These are phyloP conservation scores for Oxyria digyna DNA, from an alignment of 148 eudicot genomes.

Conservation along the genomic window DNA sequence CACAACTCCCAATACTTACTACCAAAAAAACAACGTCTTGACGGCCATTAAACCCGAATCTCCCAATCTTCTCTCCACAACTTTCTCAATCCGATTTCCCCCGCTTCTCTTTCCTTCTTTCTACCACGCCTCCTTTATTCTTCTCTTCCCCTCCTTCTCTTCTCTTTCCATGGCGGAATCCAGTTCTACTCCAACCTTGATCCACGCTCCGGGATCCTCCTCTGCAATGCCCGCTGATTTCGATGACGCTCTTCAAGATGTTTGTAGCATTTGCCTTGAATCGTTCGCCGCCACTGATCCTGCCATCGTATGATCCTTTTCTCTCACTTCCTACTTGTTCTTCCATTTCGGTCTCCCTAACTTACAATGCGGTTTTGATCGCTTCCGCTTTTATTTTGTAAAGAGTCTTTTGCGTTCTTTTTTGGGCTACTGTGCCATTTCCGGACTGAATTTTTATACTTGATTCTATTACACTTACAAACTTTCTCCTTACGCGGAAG, in stretches of 20 bases:
- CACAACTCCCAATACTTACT: not conserved
- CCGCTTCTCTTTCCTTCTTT: not conserved
- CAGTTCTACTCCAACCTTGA: not conserved
- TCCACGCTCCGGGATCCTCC: constrained; percentile 12
- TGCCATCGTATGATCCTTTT: constrained; percentile 30
- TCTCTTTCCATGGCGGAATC: constrained; percentile 21
- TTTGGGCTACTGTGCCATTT: not conserved
- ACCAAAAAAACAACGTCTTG: not conserved
- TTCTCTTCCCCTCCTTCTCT: constrained; percentile 3
- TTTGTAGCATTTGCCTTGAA: constrained; percentile 76
- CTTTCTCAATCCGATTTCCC: constrained; percentile 5
- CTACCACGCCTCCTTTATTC: constrained; percentile 7
- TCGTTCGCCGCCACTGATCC: constrained; percentile 46
- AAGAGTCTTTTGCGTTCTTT: not conserved
- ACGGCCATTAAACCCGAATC: not conserved
- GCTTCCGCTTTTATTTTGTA: not conserved
- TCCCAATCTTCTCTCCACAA: not conserved
- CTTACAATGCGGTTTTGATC: not conserved
- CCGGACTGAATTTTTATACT: not conserved
- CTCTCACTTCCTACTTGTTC: not conserved
- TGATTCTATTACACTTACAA: not conserved
- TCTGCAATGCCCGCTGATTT: constrained; percentile 14
- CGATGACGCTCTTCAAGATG: constrained; percentile 39
- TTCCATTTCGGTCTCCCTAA: not conserved
- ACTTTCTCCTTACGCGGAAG: not conserved